Evolutionary conservation across 495 filamentous ascomycete genomes (phyloP).

Genomic region (Tuber microsphaerosporum): DNA sequence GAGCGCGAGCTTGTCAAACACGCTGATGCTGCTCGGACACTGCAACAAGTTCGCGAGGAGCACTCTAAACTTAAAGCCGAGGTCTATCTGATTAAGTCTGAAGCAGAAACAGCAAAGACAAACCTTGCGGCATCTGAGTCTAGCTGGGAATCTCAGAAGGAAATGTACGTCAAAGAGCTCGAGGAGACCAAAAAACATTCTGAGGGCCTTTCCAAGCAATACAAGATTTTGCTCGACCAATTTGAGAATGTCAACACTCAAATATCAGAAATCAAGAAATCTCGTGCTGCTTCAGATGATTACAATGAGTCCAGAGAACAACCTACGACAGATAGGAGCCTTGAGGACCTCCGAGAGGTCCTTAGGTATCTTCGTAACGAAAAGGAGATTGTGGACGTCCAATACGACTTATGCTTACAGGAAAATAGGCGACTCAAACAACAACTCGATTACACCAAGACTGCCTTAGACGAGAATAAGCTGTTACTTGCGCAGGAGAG

Average conservation of each 20-base stretch:
- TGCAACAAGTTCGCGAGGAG: conserved; percentile 70
- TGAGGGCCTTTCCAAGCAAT: conserved; percentile 75
- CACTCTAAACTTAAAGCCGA: conserved; percentile 74
- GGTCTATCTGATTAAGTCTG: conserved; percentile 59
- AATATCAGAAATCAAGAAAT: conserved; percentile 68
- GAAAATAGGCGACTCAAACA: conserved; percentile 81
- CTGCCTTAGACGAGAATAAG: conserved; percentile 75
- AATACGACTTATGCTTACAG: conserved; percentile 78
- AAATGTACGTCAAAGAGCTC: conserved; percentile 75
- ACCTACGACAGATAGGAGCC: conserved; percentile 44
- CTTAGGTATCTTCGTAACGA: conserved; percentile 87
- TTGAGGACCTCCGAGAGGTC: conserved; percentile 75
- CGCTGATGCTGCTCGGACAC: conserved; percentile 75
- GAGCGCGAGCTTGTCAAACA: conserved; percentile 90
- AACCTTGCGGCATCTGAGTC: conserved; percentile 72
- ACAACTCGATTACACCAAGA: conserved; percentile 76
- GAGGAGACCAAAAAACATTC: conserved; percentile 66
- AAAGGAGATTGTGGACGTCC: conserved; percentile 94
- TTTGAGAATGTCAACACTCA: conserved; percentile 73
- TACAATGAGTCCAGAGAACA: conserved; percentile 45
- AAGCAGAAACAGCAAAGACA: conserved; percentile 72
- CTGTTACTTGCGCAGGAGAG: conserved; percentile 84
- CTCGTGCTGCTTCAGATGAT: conserved; percentile 53
- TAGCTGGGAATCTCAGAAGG: conserved; percentile 75
- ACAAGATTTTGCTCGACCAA: conserved; percentile 79